phyloP scores from a whole-genome alignment of 805 yeast genomes.

The Teunomyces cretensis region DNA sequence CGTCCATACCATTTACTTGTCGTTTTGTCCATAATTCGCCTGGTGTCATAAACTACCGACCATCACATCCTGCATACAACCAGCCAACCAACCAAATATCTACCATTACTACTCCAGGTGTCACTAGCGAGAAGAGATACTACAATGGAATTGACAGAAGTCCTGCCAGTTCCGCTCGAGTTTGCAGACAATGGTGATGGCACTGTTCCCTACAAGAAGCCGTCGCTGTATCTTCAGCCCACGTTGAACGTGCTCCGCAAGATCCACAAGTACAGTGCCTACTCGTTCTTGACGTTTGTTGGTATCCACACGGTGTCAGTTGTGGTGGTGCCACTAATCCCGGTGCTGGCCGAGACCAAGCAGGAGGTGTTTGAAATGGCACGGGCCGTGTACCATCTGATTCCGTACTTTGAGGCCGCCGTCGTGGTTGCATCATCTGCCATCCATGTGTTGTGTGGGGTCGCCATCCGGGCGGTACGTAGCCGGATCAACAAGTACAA shows the following conservation, averaged over 20 bases:
- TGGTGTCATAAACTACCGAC: background rate
- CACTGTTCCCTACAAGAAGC: background rate
- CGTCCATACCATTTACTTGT: background rate
- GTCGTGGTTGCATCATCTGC: constrained; percentile 48
- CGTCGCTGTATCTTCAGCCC: background rate
- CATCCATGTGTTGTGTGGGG: constrained; percentile 55
- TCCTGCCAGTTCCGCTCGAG: background rate
- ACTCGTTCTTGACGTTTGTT: constrained; percentile 55
- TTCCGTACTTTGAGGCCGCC: constrained; percentile 47
- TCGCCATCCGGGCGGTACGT: constrained; percentile 36
- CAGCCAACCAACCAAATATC: background rate
- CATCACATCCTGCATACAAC: background rate
- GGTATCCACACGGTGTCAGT: constrained; percentile 59
- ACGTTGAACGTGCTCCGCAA: constrained; percentile 9
- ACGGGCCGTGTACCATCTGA: constrained; percentile 57
- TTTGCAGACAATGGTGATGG: background rate
- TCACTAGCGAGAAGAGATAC: background rate
- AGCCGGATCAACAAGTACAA: constrained; percentile 27
- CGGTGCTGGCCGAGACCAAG: constrained; percentile 37
- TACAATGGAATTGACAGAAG: background rate
- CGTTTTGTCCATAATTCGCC: too few species aligned
- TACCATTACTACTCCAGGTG: background rate
- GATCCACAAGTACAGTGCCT: constrained; percentile 61
- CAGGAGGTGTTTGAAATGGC: constrained; percentile 60
- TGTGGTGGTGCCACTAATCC: constrained; percentile 48